Conservation (phyloP, 106 monocot species). For the Dioscorea dumetorum region DNA sequence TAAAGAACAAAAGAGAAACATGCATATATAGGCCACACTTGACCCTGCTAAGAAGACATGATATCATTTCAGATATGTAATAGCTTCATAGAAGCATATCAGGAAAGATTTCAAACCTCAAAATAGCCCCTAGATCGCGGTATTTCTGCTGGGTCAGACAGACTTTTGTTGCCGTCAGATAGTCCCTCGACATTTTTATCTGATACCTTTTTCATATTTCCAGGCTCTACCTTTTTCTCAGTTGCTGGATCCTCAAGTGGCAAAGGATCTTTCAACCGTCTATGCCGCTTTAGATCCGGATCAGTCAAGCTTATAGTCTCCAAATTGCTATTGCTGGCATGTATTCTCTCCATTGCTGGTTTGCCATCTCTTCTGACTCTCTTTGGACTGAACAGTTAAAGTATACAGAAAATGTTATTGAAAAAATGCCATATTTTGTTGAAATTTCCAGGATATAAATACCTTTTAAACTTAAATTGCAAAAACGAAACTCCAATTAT, state of each 20-base stretch:
- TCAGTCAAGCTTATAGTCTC: slow-evolving; percentile 11
- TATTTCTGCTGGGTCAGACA: slow-evolving; percentile 25
- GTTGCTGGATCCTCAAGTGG: slow-evolving; percentile 15
- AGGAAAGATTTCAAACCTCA: slow-evolving; percentile 23
- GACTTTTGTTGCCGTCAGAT: slow-evolving; percentile 22
- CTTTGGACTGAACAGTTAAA: slow-evolving; percentile 23
- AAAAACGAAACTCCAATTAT: no score
- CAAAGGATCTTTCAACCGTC: slow-evolving; percentile 23
- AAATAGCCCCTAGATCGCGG: slow-evolving; percentile 27
- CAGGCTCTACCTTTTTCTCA: slow-evolving; percentile 8
- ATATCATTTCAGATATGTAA: not conserved
- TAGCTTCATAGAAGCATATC: not conserved
- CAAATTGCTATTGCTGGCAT: slow-evolving; percentile 17
- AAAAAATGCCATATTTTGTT: not conserved
- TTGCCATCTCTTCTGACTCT: slow-evolving; percentile 33
- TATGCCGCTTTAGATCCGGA: slow-evolving; percentile 26
- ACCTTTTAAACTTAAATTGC: no score
- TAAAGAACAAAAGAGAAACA: not conserved
- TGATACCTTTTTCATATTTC: slow-evolving; percentile 13
- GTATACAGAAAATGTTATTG: not conserved
- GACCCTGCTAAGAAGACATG: not conserved
- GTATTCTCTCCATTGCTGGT: slow-evolving; percentile 23
- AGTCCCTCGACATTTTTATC: slow-evolving; percentile 17
- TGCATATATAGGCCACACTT: not conserved
- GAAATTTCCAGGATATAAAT: no score